Evolutionary conservation across 2,329 filamentous ascomycete genomes (phyloP).

Genomic region (Penicillium rolfsii): DNA sequence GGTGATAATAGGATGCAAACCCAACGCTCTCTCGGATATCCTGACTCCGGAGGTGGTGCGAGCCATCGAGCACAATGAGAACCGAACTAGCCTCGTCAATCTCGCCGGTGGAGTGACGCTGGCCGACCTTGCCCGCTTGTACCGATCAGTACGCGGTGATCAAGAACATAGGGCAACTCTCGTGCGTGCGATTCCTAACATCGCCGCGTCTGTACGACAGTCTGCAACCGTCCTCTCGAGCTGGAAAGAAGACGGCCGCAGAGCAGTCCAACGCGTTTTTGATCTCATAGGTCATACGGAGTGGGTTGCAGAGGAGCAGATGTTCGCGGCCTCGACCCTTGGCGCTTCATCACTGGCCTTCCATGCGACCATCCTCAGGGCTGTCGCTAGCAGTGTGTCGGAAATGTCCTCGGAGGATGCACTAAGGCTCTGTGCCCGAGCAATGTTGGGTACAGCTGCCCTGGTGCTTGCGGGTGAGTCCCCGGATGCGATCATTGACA

Average conservation of each 20-base stretch:
- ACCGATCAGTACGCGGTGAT: background rate
- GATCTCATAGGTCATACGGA: background rate
- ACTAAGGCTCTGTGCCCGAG: background rate
- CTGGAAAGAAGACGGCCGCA: background rate
- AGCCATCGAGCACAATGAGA: background rate
- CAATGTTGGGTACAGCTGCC: background rate
- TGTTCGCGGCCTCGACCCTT: background rate
- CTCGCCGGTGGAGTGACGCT: background rate
- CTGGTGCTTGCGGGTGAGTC: background rate
- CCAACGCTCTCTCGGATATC: background rate
- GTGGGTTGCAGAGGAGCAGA: background rate
- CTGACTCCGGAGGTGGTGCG: background rate
- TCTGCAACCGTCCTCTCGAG: background rate
- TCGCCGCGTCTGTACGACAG: background rate
- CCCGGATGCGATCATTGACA: background rate
- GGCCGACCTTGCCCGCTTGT: background rate
- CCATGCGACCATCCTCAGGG: background rate
- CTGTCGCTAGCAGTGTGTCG: background rate
- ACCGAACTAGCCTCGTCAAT: background rate
- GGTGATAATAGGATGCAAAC: background rate
- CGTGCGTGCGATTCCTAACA: background rate
- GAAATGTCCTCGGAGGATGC: background rate
- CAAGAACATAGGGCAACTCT: background rate
- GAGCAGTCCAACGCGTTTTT: background rate
- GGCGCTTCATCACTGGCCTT: background rate